A percentile compares a stretch with the other conserved stretches of the same genome.
phyloP scores from a whole-genome alignment of 1,284 basidiomycete species.

The Stereum hirsutum region DNA sequence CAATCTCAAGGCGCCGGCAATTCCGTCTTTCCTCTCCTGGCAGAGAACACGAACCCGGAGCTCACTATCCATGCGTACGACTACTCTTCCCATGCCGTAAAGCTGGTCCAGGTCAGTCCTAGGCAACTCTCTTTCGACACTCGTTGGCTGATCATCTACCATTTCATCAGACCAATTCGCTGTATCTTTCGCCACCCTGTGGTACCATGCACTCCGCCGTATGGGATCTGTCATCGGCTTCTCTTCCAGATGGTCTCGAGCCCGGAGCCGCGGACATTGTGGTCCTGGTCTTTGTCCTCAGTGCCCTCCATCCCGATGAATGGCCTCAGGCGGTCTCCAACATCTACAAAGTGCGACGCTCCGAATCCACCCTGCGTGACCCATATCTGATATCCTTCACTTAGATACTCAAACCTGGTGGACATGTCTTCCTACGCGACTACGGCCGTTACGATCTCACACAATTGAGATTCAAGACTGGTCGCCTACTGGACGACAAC shows the following conservation, averaged over 20 bases:
- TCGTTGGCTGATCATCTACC: not conserved
- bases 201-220: constrained; percentile 77
- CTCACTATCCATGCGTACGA: constrained; percentile 80
- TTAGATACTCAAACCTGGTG: constrained; percentile 86
- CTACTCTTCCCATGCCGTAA: constrained; percentile 84
- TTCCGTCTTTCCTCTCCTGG: constrained; percentile 84
- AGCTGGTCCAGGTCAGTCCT: constrained; percentile 76
- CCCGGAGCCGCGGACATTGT: constrained; percentile 76
- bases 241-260: constrained; percentile 57
- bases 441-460: constrained; percentile 94
- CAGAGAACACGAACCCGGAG: constrained; percentile 75
- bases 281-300: constrained; percentile 92
- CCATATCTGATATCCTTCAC: not conserved
- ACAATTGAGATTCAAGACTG: constrained; percentile 87
- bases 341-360: constrained; percentile 53
- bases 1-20: constrained; percentile 74
- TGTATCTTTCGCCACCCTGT: constrained; percentile 61
- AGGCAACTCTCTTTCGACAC: not conserved
- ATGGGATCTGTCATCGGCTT: constrained; percentile 80
- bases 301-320: constrained; percentile 89
- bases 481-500: constrained; percentile 85
- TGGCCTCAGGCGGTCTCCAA: constrained; percentile 87
- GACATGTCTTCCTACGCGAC: constrained; percentile 82
- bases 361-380: not conserved
- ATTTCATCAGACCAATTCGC: constrained; percentile 44